Evolutionary conservation across 139 green algal species (phyloP).

Genomic region (Chlamydomonas schloesseri): DNA sequence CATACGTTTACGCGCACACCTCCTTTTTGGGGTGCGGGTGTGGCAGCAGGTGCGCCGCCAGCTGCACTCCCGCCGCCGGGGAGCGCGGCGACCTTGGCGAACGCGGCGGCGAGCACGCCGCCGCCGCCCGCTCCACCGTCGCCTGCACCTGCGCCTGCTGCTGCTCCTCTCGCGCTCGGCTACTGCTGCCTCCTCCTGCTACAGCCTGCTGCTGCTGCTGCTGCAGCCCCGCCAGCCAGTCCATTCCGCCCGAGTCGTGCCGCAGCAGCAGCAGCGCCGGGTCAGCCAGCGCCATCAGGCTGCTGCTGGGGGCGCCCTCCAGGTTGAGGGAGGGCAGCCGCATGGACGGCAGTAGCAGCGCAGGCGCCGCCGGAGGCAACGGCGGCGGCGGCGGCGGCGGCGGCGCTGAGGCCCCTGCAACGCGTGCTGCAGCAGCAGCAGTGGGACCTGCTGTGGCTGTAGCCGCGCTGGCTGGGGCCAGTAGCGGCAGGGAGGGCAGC

Average conservation of each 20-base stretch:
- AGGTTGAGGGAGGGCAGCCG: slow-evolving; percentile 17
- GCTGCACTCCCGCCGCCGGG: too few relatives aligned
- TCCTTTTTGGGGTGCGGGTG: too few relatives aligned
- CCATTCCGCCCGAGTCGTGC: slow-evolving; percentile 27
- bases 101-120: too few relatives aligned
- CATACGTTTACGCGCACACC: too few relatives aligned
- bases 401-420: too few relatives aligned
- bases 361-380: neutral
- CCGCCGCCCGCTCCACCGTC: too few relatives aligned
- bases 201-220: neutral
- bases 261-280: slow-evolving; percentile 5
- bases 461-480: neutral
- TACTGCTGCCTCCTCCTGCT: neutral
- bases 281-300: slow-evolving; percentile 4
- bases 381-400: too few relatives aligned
- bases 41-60: too few relatives aligned
- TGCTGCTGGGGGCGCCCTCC: slow-evolving; percentile 14
- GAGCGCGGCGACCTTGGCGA: too few relatives aligned
- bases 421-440: too few relatives aligned
- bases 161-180: neutral
- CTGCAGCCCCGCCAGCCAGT: slow-evolving; percentile 13
- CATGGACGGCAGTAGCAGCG: neutral
- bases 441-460: too few relatives aligned
- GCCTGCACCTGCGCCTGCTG: neutral
- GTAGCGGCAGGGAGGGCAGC: too few relatives aligned